Conservation (phyloP, 805 yeast genomes). For the Starmerella stigmatis region DNA sequence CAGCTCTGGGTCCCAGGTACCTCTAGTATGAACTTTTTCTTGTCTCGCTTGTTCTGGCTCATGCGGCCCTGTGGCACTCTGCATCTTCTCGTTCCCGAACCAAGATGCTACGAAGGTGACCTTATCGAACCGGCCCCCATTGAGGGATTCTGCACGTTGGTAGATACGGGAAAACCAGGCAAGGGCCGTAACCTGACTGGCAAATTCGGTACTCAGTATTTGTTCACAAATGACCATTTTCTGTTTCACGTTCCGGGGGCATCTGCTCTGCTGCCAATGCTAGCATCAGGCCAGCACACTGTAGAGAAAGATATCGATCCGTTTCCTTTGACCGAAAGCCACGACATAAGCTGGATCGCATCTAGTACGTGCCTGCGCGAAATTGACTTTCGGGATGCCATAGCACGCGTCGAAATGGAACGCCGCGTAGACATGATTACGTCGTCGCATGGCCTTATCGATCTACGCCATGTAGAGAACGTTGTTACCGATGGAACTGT, state of each 20-base stretch:
- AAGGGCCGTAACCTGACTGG: slow-evolving; percentile 30
- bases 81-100: slow-evolving; percentile 10
- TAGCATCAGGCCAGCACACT: slow-evolving; percentile 24
- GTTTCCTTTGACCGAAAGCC: slow-evolving; percentile 39
- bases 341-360: slow-evolving; percentile 50
- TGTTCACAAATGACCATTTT: slow-evolving; percentile 50
- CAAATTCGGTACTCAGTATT: slow-evolving; percentile 38
- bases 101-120: slow-evolving; percentile 12
- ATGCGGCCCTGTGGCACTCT: slow-evolving; percentile 4
- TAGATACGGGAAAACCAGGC: slow-evolving; percentile 21
- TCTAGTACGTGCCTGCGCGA: slow-evolving; percentile 32
- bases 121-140: slow-evolving; percentile 56
- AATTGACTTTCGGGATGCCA: slow-evolving; percentile 41
- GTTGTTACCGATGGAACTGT: slow-evolving; percentile 25
- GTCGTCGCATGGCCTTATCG: slow-evolving; percentile 51
- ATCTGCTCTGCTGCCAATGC: slow-evolving; percentile 47
- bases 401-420: slow-evolving; percentile 55
- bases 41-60: slow-evolving; percentile 12
- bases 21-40: slow-evolving; percentile 7
- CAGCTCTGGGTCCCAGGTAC: slow-evolving; percentile 17
- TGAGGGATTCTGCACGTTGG: slow-evolving; percentile 67
- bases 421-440: slow-evolving; percentile 48
- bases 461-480: slow-evolving; percentile 40
- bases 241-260: slow-evolving; percentile 48
- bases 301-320: slow-evolving; percentile 39